These are phyloP conservation scores for Colletotrichum lindemuthianum DNA, from an alignment of 2,329 filamentous ascomycete species.

Conservation along the genomic window DNA sequence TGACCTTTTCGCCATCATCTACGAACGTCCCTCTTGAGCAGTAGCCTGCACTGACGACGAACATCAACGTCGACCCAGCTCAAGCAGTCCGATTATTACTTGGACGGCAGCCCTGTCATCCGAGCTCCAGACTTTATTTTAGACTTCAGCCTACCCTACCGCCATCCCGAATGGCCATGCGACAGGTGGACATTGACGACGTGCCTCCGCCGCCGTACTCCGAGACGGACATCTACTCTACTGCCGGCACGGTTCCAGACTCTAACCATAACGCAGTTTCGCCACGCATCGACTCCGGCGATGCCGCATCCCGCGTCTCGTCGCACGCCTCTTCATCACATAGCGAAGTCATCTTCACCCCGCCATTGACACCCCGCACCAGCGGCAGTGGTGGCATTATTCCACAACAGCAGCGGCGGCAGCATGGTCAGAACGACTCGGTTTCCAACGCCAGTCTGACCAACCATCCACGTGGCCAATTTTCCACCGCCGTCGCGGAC, in stretches of 20 bases:
- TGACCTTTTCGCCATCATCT: conserved; percentile 27
- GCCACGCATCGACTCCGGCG: conserved; percentile 43
- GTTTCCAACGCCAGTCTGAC: conserved; percentile 3
- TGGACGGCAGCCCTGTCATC: no score
- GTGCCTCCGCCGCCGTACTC: conserved; percentile 66
- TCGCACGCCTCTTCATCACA: conserved; percentile 49
- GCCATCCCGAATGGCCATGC: conserved; percentile 25
- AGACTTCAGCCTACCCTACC: neutral
- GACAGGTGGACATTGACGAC: conserved; percentile 44
- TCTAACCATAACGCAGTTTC: conserved; percentile 12
- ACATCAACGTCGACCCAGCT: conserved; percentile 25
- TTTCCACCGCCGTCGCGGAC: conserved; percentile 33
- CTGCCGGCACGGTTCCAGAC: conserved; percentile 42
- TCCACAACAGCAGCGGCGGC: neutral
- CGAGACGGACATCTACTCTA: conserved; percentile 66
- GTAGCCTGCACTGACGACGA: conserved; percentile 19
- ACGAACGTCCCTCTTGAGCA: conserved; percentile 37
- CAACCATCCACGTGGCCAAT: conserved; percentile 24
- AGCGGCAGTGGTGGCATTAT: conserved; percentile 20
- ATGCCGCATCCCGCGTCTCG: conserved; percentile 49
- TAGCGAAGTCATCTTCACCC: conserved; percentile 61
- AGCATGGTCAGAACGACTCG: conserved; percentile 11
- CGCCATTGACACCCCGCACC: conserved; percentile 58
- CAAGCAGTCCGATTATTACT: no score
- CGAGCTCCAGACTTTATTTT: no score